Evolutionary conservation across 2,329 filamentous ascomycete genomes (phyloP).

Genomic region (Pyrenophora seminiperda): DNA sequence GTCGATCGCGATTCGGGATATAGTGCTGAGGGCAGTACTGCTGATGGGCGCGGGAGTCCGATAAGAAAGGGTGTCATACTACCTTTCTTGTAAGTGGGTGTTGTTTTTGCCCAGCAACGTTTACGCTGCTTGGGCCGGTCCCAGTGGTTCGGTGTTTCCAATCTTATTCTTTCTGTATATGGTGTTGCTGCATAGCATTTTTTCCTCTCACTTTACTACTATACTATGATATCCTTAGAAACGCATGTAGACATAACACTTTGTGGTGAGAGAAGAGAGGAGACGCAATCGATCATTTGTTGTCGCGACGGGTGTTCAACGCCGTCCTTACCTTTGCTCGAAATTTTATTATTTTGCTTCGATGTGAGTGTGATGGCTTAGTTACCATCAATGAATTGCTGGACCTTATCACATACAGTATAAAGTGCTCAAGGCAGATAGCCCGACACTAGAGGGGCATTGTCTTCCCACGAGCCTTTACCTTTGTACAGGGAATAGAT

Average conservation of each 20-base stretch:
- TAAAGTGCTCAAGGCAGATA: no score
- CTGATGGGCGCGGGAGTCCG: constrained; percentile 42
- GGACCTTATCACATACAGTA: no score
- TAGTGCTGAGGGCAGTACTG: constrained; percentile 45
- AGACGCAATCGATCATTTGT: neutral
- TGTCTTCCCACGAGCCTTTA: no score
- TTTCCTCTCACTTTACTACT: neutral
- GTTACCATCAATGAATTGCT: no score
- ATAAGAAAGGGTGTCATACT: constrained; percentile 44
- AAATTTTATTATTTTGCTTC: no score
- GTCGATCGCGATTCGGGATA: constrained; percentile 52
- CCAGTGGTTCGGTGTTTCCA: constrained; percentile 3
- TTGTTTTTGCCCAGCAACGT: neutral
- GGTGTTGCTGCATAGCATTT: neutral
- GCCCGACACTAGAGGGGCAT: no score
- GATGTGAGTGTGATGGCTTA: no score
- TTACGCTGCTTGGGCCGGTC: constrained; percentile 8
- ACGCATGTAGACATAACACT: neutral
- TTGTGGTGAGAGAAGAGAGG: no score
- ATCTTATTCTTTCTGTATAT: constrained; percentile 7
- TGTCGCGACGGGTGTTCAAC: no score
- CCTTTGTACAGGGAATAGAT: no score
- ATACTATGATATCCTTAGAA: neutral
- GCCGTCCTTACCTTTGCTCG: no score
- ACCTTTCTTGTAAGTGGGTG: constrained; percentile 31